Percentiles rank a stretch among this genome's conserved stretches.
phyloP scores from a whole-genome alignment of 495 filamentous ascomycete species.

The Cetradonia linearis region DNA sequence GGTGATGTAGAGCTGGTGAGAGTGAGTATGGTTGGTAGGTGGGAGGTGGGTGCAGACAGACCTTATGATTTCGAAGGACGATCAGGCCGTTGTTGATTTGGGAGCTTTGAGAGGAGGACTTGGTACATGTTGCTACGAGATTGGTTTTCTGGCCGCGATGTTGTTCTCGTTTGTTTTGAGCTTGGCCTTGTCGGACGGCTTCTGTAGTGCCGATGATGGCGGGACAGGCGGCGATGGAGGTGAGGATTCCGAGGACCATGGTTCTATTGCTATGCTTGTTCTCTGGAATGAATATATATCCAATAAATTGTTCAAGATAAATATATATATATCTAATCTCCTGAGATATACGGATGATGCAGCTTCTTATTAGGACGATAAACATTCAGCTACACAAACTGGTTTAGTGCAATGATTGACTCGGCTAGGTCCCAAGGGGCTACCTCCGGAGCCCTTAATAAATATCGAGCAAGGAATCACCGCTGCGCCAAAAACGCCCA shows the following conservation, averaged over 20 bases:
- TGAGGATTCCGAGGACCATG: slow-evolving; percentile 30
- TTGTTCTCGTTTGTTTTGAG: slow-evolving; percentile 35
- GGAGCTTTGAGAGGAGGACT: slow-evolving; percentile 24
- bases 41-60: slow-evolving; percentile 8
- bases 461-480: background rate
- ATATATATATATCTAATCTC: background rate
- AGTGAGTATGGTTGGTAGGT: background rate
- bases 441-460: background rate
- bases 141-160: slow-evolving; percentile 42
- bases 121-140: slow-evolving; percentile 37
- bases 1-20: slow-evolving; percentile 10
- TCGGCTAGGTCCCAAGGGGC: background rate
- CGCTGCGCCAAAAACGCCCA: background rate
- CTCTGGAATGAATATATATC: background rate
- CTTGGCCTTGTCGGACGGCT: slow-evolving; percentile 40
- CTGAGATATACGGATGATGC: background rate
- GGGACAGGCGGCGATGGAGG: slow-evolving; percentile 41
- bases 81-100: slow-evolving; percentile 38
- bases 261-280: too few relatives aligned
- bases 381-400: background rate
- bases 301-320: background rate
- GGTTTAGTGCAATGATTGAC: background rate
- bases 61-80: slow-evolving; percentile 38
- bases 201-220: slow-evolving; percentile 43
- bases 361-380: background rate